Evolutionary conservation across 305 asterid species (phyloP), one percentile per base, ranked within the genome.

Genomic region (Caryopteris hybrid): DNA sequence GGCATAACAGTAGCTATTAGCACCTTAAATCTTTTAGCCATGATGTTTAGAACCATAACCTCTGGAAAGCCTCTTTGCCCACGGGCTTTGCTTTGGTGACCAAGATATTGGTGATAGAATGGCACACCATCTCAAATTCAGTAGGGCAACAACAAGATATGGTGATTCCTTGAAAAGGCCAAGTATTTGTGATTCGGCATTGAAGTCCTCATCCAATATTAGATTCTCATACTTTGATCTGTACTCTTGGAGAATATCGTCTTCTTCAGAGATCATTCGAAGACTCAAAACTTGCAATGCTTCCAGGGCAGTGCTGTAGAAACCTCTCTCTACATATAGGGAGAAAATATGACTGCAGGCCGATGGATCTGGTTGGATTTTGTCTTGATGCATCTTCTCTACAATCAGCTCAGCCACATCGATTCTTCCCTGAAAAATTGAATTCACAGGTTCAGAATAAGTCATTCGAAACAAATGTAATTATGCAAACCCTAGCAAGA

Each of bases 241-340:
- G 62, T 70, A 52, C 61, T 83, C 89, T 70, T 79, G 80, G 33
- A 75, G 86, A 70, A 66, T 61, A 13, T 77, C 48, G 4, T 64
- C 82, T 2, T 83, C 77, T 68, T 70, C 84, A 17, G 94, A 87
- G 66, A 93, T 83, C 99, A 88, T 90, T 72, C 95, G 80, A 87
- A 88, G 67, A 66, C 97, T 83, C 65, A 85, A 57, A 64, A 90
- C 95, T 70, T 84, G 96, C 78, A 93, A 73, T 18, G 99, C 99
- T 79, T 93, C 97, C 87, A 88, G 79, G 63, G 92, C 97, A 17
- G 92, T 90, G 73, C 66, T 85, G 36, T 78, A 45, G 71, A 83
- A 79, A 39, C 85, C 96, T 50, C 53, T 78, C 53, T 77, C 71
- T 29, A 64, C 83, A 68, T 91, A 93, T 61, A 91, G 92, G 12